Evolutionary conservation across 345 rosid species (phyloP).

Genomic region (Viola odorata): DNA sequence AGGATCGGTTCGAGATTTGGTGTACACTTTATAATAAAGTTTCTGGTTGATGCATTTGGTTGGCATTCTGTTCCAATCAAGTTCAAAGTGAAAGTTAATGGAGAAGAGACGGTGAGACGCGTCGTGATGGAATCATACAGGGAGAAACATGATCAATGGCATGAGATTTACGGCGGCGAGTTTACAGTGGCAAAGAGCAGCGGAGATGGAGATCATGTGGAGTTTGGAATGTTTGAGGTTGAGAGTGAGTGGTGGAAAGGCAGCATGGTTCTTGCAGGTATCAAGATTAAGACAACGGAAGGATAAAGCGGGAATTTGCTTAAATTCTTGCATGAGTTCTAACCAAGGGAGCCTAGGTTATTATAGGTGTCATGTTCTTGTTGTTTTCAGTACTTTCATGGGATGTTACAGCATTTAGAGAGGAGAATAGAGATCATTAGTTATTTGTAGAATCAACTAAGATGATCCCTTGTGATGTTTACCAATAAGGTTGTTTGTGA

Average conservation of each 20-base stretch:
- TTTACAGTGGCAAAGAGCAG: background rate
- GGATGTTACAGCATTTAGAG: too few relatives aligned
- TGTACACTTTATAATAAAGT: slow-evolving; percentile 19
- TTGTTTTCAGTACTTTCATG: too few relatives aligned
- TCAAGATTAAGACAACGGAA: slow-evolving; percentile 19
- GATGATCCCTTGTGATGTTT: too few relatives aligned
- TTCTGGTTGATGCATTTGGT: slow-evolving; percentile 31
- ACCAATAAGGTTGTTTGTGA: too few relatives aligned
- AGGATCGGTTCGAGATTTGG: slow-evolving; percentile 1
- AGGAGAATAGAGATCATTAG: too few relatives aligned
- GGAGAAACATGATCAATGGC: slow-evolving; percentile 20
- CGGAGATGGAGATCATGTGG: slow-evolving; percentile 4
- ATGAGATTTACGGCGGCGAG: slow-evolving; percentile 25
- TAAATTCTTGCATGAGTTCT: background rate
- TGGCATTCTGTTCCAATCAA: slow-evolving; percentile 31
- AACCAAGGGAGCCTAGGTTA: background rate
- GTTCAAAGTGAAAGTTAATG: slow-evolving; percentile 19
- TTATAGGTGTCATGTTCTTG: too few relatives aligned
- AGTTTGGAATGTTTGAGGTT: slow-evolving; percentile 29
- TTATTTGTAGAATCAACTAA: too few relatives aligned
- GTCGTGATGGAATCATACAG: slow-evolving; percentile 12
- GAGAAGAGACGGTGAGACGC: slow-evolving; percentile 13
- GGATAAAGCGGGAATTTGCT: background rate
- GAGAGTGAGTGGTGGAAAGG: slow-evolving; percentile 35
- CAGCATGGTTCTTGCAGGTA: slow-evolving; percentile 28